Evolutionary conservation across 139 green algal species (phyloP), one percentile per base, ranked within the genome.

Genomic region (Dunaliella sp.): DNA sequence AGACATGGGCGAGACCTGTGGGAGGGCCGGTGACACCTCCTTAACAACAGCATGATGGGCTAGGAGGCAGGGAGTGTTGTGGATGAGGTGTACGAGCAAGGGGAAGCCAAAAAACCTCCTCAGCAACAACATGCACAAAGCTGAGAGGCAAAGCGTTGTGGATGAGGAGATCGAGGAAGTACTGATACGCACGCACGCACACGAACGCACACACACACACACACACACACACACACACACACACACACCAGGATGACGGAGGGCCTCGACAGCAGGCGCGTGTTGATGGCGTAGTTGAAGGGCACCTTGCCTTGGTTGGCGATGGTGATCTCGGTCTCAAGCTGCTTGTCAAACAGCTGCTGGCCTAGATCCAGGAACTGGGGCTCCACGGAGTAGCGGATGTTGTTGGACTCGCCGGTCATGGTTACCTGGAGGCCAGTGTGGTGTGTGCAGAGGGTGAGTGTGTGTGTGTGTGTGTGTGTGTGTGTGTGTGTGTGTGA

Each of bases 381-480:
- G 3, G 90, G 92, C 84, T 95, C 94, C 36, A 98, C 86, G 3
- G 48, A 85, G 85, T 93, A 97, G 87, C 93, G 92, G 85, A 97
- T 96, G 80, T 90, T 88, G 86, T 90, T 95, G 48, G 91, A 91
- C 85, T 96, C 93, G 34, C 91, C 95, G 24, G 78, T 82, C 81
- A 97, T 79, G 30, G 77, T 26, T n/a, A 96, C 80, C 89, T 93
- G 85, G n/a, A n/a, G n/a, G n/a, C n/a, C n/a, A n/a, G n/a, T n/a
- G n/a, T n/a, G n/a, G n/a, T n/a, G n/a, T n/a, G n/a, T n/a, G n/a
- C n/a, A n/a, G n/a, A n/a, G n/a, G n/a, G n/a, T n/a, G n/a, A n/a
- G n/a, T n/a, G n/a, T n/a, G n/a, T n/a, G n/a, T n/a, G n/a, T n/a
- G n/a, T n/a, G n/a, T n/a, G n/a, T n/a, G n/a, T n/a, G n/a, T n/a